Evolutionary conservation across 1,139 yeast genomes (phyloP), one percentile per base, ranked within the genome.

Genomic region (Hansenula lynferdii): DNA sequence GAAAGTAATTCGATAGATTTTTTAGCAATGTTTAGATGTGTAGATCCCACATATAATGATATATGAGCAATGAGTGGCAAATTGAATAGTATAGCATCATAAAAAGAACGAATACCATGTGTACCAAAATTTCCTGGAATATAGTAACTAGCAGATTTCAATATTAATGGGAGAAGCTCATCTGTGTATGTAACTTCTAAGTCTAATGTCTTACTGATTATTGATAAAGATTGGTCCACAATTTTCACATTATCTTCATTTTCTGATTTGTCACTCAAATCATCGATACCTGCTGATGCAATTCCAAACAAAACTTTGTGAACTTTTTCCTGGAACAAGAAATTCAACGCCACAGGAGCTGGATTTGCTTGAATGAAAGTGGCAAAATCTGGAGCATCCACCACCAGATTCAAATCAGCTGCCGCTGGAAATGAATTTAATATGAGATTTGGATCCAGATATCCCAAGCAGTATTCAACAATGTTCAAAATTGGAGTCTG

Each of bases 41-140:
- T 54, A 5, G 80, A 66, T 2, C 94, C 87, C 42, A 83, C 77
- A 52, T 84, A 85, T 19, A 86, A 62, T 0, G 66, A 85, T 40
- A 87, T 58, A 47, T 83, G 83, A 0, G 85, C 85, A 15, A 89
- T 70, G 9, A 85, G 62, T 0, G 86, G 74, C 20, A 87, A 62
- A 45, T 85, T 75, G 60, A 81, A 79, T 20, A 85, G 62, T 10
- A 89, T 61, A 0, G 89, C 80, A 51, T 87, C 95, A 51, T 70
- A 80, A 50, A 84, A 83, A 6, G 82, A 75, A 17, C 70, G 61
- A 8, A 77, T 58, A 0, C 92, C 90, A 49, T 76, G 79, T 0
- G 80, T 67, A 5, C 85, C 83, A 37, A 80, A 58, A 34, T 63
- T 64, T 17, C 69, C 62, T 1, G 86, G 80, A 32, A 67, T 59